Conservation (phyloP, 1,284 basidiomycete species). For the Ceratobasidium sp. region DNA sequence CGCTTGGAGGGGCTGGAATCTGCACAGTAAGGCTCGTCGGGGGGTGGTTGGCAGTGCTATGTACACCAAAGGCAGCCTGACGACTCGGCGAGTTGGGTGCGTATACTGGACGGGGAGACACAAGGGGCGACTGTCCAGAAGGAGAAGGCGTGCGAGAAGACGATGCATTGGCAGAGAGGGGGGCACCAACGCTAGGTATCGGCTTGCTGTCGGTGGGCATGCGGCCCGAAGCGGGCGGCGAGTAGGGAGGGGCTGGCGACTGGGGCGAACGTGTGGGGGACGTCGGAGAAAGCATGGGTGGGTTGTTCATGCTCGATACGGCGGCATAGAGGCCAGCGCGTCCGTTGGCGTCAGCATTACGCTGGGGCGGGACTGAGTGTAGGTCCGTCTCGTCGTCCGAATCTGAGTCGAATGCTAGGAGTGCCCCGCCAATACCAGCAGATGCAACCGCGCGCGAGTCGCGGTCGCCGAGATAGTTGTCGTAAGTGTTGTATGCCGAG, state of each 20-base stretch:
- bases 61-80: conserved; percentile 32
- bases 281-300: conserved; percentile 21
- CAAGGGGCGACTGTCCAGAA: conserved; percentile 16
- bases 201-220: conserved; percentile 25
- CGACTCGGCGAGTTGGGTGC: conserved; percentile 40
- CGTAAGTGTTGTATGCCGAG: conserved; percentile 74
- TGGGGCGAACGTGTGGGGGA: conserved; percentile 30
- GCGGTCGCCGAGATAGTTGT: conserved; percentile 48
- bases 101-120: conserved; percentile 37
- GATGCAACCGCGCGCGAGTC: conserved; percentile 39
- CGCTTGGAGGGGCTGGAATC: conserved; percentile 36
- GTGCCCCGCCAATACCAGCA: conserved; percentile 16
- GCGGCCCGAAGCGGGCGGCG: conserved; percentile 24
- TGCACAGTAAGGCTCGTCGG: conserved; percentile 10
- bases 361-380: conserved; percentile 29
- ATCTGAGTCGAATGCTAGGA: conserved; percentile 52
- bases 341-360: conserved; percentile 39
- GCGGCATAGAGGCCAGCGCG: conserved; percentile 29
- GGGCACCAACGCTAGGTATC: background rate
- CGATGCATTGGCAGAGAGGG: background rate
- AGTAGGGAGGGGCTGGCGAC: conserved; percentile 41
- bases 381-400: conserved; percentile 53
- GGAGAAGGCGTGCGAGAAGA: conserved; percentile 6
- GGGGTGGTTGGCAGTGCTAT: conserved; percentile 14
- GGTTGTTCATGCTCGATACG: conserved; percentile 26